Evolutionary conservation across 2,329 filamentous ascomycete species (phyloP), one percentile per base, ranked within the genome.

Genomic region (Sporothrix phasma): DNA sequence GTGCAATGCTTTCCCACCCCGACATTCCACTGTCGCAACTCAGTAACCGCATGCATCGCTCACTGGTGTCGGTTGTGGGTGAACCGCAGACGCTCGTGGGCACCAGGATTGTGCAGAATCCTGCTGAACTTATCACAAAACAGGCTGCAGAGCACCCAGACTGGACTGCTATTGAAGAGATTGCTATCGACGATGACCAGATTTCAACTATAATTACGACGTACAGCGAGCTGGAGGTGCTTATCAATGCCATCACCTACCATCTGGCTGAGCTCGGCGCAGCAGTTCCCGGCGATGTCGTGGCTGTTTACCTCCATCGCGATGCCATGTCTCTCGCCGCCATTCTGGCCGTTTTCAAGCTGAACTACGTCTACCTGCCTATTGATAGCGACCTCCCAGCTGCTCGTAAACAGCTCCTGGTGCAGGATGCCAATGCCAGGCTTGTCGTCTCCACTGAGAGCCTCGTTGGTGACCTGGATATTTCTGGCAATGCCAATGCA

Each of bases 251-350:
- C 17, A 19, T 59, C 15, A 11, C 17, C 4, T 17, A 39, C 17
- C 39, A 19, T 1, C 24, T 59, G 3, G n/a, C 7, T 3, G n/a
- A 86, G 1, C 24, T 26, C n/a, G 13, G 13, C 13, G 37, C 47
- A 2, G 72, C 84, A 2, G 73, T 78, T n/a, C n/a, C n/a, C 1
- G 81, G 82, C 17, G 74, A 76, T 53, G 75, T 86, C 1, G 74
- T 88, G 43, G 84, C 79, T 2, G 77, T 87, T 17, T 86, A 83
- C 69, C 86, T 88, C 67, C 81, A 84, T 53, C 87, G 88, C 69
- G 85, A 82, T 66, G 79, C 84, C 0, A 81, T 86, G 71, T 85
- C 85, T 82, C 73, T 84, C 6, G 76, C 84, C 59, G 82, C 79
- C 22, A 84, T 85, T 58, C 74, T 83, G 63, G 82, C 81, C 2